Conservation (phyloP, 306 rosid genomes). For the Dryas drummondii region DNA sequence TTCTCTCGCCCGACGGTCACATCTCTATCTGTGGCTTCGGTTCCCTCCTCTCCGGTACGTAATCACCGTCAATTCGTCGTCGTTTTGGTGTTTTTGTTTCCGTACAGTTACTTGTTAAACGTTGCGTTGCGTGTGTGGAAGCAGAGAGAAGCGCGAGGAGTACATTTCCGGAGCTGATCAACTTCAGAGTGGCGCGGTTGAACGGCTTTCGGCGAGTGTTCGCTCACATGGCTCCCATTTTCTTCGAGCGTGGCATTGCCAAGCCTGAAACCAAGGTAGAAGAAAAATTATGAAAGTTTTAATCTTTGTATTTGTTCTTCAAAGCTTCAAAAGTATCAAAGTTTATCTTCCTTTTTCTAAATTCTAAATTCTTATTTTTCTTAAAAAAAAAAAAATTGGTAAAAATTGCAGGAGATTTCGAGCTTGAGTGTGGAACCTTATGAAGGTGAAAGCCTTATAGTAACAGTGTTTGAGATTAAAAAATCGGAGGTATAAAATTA, state of each 20-base stretch:
- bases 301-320: background rate
- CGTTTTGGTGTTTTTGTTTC: background rate
- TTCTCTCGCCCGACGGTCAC: slow-evolving; percentile 47
- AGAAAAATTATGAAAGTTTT: background rate
- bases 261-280: slow-evolving; percentile 81
- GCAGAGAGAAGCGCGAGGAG: slow-evolving; percentile 86
- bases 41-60: slow-evolving; percentile 83
- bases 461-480: slow-evolving; percentile 74
- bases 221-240: slow-evolving; percentile 79
- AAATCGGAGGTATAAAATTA: slow-evolving; percentile 61
- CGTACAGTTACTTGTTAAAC: background rate
- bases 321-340: background rate
- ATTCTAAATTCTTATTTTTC: background rate
- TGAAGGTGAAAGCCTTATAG: slow-evolving; percentile 71
- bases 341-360: background rate
- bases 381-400: background rate
- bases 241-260: slow-evolving; percentile 96
- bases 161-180: slow-evolving; percentile 76
- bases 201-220: slow-evolving; percentile 74
- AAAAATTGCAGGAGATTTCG: slow-evolving; percentile 68
- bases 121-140: background rate
- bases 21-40: slow-evolving; percentile 91
- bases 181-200: slow-evolving; percentile 68
- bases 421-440: slow-evolving; percentile 85
- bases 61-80: background rate